Base-by-base conservation (phyloP, 2,329 filamentous ascomycete species). In the Aspergillus sp. region DNA sequence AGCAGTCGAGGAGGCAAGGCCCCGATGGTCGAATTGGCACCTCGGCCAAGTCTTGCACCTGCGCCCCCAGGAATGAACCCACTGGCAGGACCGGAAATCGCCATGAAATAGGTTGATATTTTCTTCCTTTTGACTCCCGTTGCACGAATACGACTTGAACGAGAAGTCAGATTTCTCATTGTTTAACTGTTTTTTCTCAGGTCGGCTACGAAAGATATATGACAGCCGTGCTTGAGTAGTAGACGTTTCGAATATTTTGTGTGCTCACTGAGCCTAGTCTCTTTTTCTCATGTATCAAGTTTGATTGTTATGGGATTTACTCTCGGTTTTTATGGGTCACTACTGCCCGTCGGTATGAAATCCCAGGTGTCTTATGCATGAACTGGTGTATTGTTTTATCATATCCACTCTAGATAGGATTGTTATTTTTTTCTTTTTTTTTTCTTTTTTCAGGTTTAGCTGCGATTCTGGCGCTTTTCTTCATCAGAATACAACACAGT, bases 21-120 rank as follows among this genome's bases (percentile, higher is more conserved):
- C 1, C 61, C 66, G 8, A 69, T 72, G 68, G 59, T 69, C 30
- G 70, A 71, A 37, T 57, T 72, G 20, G 68, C 68, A 7, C 66
- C 70, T 7, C 61, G 61, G n/a, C 66, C 70, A 1, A 69, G 61
- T 50, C 39, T 69, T 15, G 62, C 62, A 12, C 64, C 68, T 33
- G 59, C 66, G 12, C 66, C 61, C 1, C 33, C 61, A 1, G 66
- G 57, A 3, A 60, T 67, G 11, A 70, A 59, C 58, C 58, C 68
- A 8, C 48, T 63, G 22, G 61, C 66, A 51, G 64, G 66, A 4
- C 63, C 69, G 9, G 69, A 73, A 48, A 37, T 69, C 40, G 58
- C 60, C 27, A 69, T 66, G 63, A 72, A 72, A 61, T 72, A 67
- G 63, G 11, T 19, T 39, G 24, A 2, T 8, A 13, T n/a, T 41